A percentile compares a stretch with the other conserved stretches of the same genome.
These are phyloP conservation scores for Ustilago trichophora DNA, from an alignment of 1,284 basidiomycete species.

Conservation along the genomic window DNA sequence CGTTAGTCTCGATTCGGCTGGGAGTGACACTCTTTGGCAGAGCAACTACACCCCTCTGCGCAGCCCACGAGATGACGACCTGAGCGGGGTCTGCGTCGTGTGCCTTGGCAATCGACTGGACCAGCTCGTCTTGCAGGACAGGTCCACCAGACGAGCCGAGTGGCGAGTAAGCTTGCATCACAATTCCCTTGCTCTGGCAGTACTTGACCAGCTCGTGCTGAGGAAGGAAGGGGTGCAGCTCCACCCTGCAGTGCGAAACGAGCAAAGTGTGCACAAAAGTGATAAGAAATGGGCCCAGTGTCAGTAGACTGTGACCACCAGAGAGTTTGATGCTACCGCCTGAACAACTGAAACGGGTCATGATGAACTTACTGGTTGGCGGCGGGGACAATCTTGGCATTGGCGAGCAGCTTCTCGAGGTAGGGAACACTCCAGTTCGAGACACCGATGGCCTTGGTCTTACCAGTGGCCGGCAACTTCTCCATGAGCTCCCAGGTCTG, in stretches of 20 bases:
- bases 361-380: constrained; percentile 73
- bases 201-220: constrained; percentile 81
- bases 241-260: constrained; percentile 12
- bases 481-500: constrained; percentile 88
- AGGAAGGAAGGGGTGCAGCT: constrained; percentile 68
- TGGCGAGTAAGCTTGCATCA: constrained; percentile 53
- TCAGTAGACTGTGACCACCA: too few relatives aligned
- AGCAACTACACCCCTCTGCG: constrained; percentile 44
- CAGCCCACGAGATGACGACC: constrained; percentile 52
- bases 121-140: constrained; percentile 39
- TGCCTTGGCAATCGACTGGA: constrained; percentile 47
- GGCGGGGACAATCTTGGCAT: constrained; percentile 76
- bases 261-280: neutral
- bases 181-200: constrained; percentile 68
- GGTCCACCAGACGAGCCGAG: constrained; percentile 50
- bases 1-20: constrained; percentile 54
- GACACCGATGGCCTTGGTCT: constrained; percentile 81
- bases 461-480: constrained; percentile 74
- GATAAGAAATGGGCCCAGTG: too few relatives aligned
- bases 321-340: too few relatives aligned
- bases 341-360: too few relatives aligned
- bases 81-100: constrained; percentile 49
- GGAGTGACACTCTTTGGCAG: constrained; percentile 57
- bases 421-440: constrained; percentile 55
- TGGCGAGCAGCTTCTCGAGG: constrained; percentile 68